Percentiles rank a stretch among this genome's conserved stretches.
These are phyloP conservation scores for Fistulinella cinereoalba DNA, from an alignment of 1,284 basidiomycete genomes.

Conservation along the genomic window DNA sequence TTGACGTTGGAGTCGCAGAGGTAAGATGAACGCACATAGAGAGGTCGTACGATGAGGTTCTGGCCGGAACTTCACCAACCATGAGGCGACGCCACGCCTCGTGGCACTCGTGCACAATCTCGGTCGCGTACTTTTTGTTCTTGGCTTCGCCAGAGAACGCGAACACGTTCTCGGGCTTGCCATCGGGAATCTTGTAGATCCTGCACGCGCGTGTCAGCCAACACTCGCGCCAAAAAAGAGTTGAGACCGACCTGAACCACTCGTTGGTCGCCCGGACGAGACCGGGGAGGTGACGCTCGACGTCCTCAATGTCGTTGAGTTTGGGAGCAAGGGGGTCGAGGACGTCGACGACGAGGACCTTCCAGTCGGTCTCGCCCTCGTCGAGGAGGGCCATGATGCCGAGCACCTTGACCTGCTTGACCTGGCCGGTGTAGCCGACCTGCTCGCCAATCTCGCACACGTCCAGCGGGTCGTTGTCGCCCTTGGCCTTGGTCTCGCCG, in stretches of 20 bases:
- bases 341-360: conserved; percentile 96
- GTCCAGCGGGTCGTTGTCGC: conserved; percentile 99
- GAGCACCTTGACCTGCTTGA: conserved; percentile 99
- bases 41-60: conserved; percentile 70
- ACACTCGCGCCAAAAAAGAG: background rate
- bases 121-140: conserved; percentile 98
- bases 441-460: conserved; percentile 99
- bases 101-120: conserved; percentile 98
- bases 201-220: conserved; percentile 37
- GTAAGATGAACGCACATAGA: conserved; percentile 62
- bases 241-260: conserved; percentile 77
- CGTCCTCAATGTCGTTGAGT: conserved; percentile 99
- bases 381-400: conserved; percentile 99
- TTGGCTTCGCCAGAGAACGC: conserved; percentile 99
- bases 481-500: conserved; percentile 98
- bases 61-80: conserved; percentile 73
- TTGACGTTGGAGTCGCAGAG: conserved; percentile 4
- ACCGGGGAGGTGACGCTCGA: conserved; percentile 97
- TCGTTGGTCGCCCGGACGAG: conserved; percentile 96
- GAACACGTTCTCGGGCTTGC: conserved; percentile 98
- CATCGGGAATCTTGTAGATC: conserved; percentile 99
- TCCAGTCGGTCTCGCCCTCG: conserved; percentile 99
- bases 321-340: conserved; percentile 94
- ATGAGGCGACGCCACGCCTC: conserved; percentile 98
- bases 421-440: conserved; percentile 95